Evolutionary conservation across 2,329 filamentous ascomycete species (phyloP).

Genomic region (Incumbomyces lentus): DNA sequence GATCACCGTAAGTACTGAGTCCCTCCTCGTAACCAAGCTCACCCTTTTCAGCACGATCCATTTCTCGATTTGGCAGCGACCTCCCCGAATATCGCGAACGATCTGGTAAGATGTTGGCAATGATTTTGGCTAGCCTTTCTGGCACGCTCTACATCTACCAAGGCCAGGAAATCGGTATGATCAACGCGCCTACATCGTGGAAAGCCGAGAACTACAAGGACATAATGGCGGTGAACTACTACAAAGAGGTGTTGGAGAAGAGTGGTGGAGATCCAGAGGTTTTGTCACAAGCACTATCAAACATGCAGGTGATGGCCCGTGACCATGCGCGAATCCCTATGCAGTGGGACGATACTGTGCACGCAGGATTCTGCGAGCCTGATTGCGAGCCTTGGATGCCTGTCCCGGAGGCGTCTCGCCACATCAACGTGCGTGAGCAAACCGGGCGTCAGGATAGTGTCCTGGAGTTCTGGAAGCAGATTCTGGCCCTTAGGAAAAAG

Average conservation of each 20-base stretch:
- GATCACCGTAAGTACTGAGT: slow-evolving; percentile 45
- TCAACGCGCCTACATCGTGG: slow-evolving; percentile 40
- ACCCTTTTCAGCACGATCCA: slow-evolving; percentile 10
- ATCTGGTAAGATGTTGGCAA: slow-evolving; percentile 50
- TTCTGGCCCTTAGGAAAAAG: slow-evolving; percentile 48
- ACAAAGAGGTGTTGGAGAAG: slow-evolving; percentile 16
- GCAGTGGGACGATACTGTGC: slow-evolving; percentile 35
- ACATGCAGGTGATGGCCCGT: slow-evolving; percentile 35
- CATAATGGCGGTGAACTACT: slow-evolving; percentile 27
- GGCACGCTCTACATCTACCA: slow-evolving; percentile 40
- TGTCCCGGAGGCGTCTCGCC: slow-evolving; percentile 30
- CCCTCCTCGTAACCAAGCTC: too few species aligned
- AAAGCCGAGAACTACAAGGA: slow-evolving; percentile 5
- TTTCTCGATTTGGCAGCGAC: slow-evolving; percentile 46
- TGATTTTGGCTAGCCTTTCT: slow-evolving; percentile 43
- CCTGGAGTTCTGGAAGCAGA: slow-evolving; percentile 50
- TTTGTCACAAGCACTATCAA: slow-evolving; percentile 26
- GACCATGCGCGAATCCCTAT: slow-evolving; percentile 34
- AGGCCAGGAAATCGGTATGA: slow-evolving; percentile 37
- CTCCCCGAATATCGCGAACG: slow-evolving; percentile 36
- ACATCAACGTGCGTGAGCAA: slow-evolving; percentile 48
- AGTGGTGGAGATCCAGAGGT: too few species aligned
- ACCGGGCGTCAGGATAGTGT: slow-evolving; percentile 37
- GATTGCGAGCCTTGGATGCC: slow-evolving; percentile 61
- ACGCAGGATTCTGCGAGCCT: slow-evolving; percentile 53